Evolutionary conservation across 192 early-diverging fungal genomes (phyloP), one percentile per base, ranked within the genome.

Genomic region (Tieghemiomyces parasiticus): DNA sequence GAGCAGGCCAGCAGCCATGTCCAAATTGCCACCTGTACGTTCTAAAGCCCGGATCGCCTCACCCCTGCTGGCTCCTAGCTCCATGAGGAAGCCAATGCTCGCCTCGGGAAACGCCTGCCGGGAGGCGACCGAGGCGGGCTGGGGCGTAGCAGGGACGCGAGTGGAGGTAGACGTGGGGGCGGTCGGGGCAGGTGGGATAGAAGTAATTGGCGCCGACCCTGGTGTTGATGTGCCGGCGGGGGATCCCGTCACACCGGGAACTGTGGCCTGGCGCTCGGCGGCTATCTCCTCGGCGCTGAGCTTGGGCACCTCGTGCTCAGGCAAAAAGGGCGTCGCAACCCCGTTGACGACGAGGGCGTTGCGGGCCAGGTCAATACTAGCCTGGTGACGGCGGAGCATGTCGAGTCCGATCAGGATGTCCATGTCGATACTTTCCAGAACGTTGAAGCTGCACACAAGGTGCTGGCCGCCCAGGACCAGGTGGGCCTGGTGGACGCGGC

Each of bases 321-420:
- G 68, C 54, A 97, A 69, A 68, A 99, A 99, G 26, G 82, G 83
- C 56, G 96, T 82, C 34, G 81, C 78, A 58, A 85, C 72, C 8
- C 72, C 85, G 54, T 88, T 78, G 65, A 99, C 91, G 2, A 87
- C 72, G 50, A 99, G 72, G 1, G 71, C 77, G 59, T 94, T 83
- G 59, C 85, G 87, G 59, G 74, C 75, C 58, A 99, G 68, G 68
- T 99, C 94, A 65, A 97, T 96, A 60, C 83, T 83, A 26, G 90
- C 90, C 74, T 84, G 84, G 62, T 97, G 90, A 12, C 89, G 78
- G 65, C 84, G 91, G 28, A 99, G 76, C 90, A 97, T 96, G 54
- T 99, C 95, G 58, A 99, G 67, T 0, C 94, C 95, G 70, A 99
- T 91, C 32, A 99, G 70, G 33, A 99, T 59, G 56, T 92, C 91